Conservation (phyloP, 306 rosid species). For the Prosopis cineraria region DNA sequence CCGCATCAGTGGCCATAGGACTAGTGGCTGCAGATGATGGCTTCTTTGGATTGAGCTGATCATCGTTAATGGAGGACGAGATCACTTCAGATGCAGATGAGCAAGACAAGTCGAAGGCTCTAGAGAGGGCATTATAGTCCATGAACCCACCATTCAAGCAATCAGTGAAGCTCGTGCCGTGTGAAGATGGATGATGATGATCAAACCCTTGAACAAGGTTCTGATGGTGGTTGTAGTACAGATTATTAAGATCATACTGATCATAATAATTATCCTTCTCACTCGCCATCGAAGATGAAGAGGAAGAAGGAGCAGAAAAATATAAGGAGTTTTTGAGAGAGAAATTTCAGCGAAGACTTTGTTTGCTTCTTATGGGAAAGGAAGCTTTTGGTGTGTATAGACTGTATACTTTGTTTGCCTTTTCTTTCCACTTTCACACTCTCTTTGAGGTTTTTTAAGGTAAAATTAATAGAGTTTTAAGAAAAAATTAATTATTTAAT, state of each 20-base stretch:
- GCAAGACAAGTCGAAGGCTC: conserved; percentile 84
- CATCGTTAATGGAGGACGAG: conserved; percentile 53
- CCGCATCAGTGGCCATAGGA: not conserved
- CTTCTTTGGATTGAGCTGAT: conserved; percentile 23
- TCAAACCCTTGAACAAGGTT: conserved; percentile 46
- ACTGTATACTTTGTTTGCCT: conserved; percentile 36
- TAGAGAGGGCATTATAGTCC: conserved; percentile 76
- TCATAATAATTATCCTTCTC: conserved; percentile 33
- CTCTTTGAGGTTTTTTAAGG: conserved; percentile 16
- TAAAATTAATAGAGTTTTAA: no score
- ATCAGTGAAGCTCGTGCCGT: conserved; percentile 63
- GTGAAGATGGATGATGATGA: conserved; percentile 38
- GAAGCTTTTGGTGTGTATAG: conserved; percentile 42
- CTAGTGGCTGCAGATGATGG: not conserved
- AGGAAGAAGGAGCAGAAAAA: not conserved
- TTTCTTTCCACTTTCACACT: conserved; percentile 27
- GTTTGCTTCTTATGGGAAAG: conserved; percentile 50
- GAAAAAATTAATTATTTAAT: no score
- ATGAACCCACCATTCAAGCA: conserved; percentile 68
- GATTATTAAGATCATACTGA: conserved; percentile 46
- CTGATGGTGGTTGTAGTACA: conserved; percentile 59
- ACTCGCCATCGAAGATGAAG: conserved; percentile 53
- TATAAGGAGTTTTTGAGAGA: conserved; percentile 28
- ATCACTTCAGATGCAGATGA: conserved; percentile 66
- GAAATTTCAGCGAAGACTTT: conserved; percentile 45